phyloP scores from a whole-genome alignment of 2,329 filamentous ascomycete species.

The Ploettnerulaceae sp. region DNA sequence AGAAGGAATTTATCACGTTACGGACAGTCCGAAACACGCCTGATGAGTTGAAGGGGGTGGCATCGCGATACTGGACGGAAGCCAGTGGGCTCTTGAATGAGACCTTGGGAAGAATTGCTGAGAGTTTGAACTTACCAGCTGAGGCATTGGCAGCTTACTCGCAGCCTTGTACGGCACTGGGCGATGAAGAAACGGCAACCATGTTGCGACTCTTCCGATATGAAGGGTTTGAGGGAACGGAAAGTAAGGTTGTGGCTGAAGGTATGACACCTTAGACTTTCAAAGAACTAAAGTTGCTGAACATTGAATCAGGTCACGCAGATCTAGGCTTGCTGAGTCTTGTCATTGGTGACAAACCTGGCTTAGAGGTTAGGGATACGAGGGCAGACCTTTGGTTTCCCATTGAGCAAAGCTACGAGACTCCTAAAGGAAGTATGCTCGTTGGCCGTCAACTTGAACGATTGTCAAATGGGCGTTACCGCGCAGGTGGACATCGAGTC shows the following conservation, averaged over 20 bases:
- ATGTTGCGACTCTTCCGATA: slow-evolving; percentile 29
- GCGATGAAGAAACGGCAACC: slow-evolving; percentile 20
- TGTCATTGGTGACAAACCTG: slow-evolving; percentile 27
- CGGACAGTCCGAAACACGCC: slow-evolving; percentile 21
- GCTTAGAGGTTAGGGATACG: slow-evolving; percentile 26
- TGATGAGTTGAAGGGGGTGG: slow-evolving; percentile 17
- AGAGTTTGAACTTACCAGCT: slow-evolving; percentile 24
- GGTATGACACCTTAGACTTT: slow-evolving; percentile 12
- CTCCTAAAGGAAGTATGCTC: slow-evolving; percentile 20
- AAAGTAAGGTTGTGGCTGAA: slow-evolving; percentile 25
- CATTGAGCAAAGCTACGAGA: slow-evolving; percentile 22
- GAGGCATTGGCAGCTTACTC: slow-evolving; percentile 23
- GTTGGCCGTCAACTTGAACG: slow-evolving; percentile 26
- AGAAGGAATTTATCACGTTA: slow-evolving; percentile 30
- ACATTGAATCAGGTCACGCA: slow-evolving; percentile 19
- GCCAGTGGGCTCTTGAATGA: slow-evolving; percentile 22
- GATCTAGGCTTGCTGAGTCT: slow-evolving; percentile 29
- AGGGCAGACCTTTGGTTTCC: slow-evolving; percentile 18
- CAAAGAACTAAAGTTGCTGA: not conserved
- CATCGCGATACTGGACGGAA: slow-evolving; percentile 19
- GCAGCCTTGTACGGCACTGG: slow-evolving; percentile 20
- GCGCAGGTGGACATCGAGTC: slow-evolving; percentile 24
- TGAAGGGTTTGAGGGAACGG: slow-evolving; percentile 17
- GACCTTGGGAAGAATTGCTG: slow-evolving; percentile 19
- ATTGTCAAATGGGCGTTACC: slow-evolving; percentile 25